Percentiles rank a stretch among this genome's conserved stretches.
These are phyloP conservation scores for Allomyces macrogynus DNA, from an alignment of 192 early-diverging fungal species.

Conservation along the genomic window DNA sequence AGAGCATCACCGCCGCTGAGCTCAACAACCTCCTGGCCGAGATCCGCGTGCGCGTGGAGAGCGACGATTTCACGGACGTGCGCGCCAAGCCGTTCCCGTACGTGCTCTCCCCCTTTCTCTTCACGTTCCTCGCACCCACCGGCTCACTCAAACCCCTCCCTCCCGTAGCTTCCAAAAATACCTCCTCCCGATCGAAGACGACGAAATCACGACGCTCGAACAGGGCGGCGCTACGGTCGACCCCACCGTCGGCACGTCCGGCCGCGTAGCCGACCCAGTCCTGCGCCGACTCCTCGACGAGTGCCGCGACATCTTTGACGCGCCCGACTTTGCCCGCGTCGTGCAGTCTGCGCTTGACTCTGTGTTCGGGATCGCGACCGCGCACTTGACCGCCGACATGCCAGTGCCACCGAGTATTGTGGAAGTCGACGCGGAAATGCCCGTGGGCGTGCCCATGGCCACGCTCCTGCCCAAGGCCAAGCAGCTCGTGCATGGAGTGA, in stretches of 20 bases:
- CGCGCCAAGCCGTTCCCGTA: not conserved
- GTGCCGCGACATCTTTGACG: not conserved
- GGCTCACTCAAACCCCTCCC: not conserved
- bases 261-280: not conserved
- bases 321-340: not conserved
- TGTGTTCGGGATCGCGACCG: not conserved
- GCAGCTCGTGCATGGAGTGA: not conserved
- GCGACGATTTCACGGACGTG: slow-evolving; percentile 8
- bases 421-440: not conserved
- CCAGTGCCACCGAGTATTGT: not conserved
- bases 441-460: not conserved
- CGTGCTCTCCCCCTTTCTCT: too few species aligned
- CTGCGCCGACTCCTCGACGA: not conserved
- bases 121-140: not conserved
- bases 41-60: slow-evolving; percentile 35
- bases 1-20: slow-evolving; percentile 32
- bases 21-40: slow-evolving; percentile 26
- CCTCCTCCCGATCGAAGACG: not conserved
- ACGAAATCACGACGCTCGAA: not conserved
- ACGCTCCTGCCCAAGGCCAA: not conserved
- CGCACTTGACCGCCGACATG: not conserved
- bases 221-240: not conserved
- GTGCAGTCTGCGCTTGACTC: not conserved
- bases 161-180: not conserved
- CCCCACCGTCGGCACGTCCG: not conserved